Evolutionary conservation across 2,329 filamentous ascomycete genomes (phyloP).

Genomic region (Knufia petricola): DNA sequence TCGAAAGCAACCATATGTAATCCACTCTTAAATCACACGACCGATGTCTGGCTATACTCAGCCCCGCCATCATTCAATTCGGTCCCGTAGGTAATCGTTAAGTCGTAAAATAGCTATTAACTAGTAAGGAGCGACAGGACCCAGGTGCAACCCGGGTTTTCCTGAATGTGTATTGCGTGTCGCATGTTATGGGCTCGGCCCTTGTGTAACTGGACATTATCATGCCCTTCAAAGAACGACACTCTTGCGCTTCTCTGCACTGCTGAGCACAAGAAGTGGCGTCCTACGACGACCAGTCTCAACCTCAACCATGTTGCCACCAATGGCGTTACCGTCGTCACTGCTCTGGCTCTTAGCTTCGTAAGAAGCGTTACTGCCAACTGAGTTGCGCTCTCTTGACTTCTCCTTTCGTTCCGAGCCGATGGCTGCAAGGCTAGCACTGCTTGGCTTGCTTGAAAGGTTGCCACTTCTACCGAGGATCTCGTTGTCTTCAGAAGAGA

Average conservation of each 20-base stretch:
- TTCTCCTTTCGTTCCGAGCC: constrained; percentile 78
- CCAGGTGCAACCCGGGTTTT: not conserved
- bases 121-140: constrained; percentile 9
- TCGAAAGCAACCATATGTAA: constrained; percentile 5
- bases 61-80: constrained; percentile 3
- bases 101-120: constrained; percentile 9
- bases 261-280: constrained; percentile 77
- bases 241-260: constrained; percentile 82
- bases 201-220: not conserved
- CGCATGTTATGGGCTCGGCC: constrained; percentile 3
- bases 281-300: constrained; percentile 63
- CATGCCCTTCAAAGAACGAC: constrained; percentile 21
- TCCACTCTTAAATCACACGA: constrained; percentile 4
- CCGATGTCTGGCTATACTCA: constrained; percentile 7
- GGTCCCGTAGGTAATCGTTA: constrained; percentile 5
- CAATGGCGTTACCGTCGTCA: constrained; percentile 46
- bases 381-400: constrained; percentile 47
- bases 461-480: constrained; percentile 65
- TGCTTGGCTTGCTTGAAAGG: constrained; percentile 63
- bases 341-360: constrained; percentile 57
- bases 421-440: constrained; percentile 73
- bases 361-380: constrained; percentile 39
- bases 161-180: constrained; percentile 1
- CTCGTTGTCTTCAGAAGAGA: constrained; percentile 62
- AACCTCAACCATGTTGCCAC: constrained; percentile 46